These are phyloP conservation scores for Chytridiales sp. DNA, from an alignment of 371 early-diverging fungal species.

Conservation along the genomic window DNA sequence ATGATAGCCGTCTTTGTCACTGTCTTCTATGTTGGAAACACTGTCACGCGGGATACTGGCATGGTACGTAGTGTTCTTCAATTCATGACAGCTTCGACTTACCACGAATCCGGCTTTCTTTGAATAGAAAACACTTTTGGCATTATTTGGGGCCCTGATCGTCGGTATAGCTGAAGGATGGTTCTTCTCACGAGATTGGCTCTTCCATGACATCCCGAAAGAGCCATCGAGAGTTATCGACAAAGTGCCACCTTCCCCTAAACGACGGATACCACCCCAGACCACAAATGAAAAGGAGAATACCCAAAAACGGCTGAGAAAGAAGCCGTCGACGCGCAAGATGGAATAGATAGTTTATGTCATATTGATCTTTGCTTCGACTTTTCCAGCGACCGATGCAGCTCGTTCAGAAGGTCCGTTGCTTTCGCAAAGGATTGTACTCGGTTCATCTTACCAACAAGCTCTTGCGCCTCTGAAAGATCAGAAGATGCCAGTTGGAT, in stretches of 20 bases:
- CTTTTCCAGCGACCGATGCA: too few relatives aligned
- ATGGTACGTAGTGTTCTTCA: constrained; percentile 40
- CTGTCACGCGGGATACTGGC: constrained; percentile 57
- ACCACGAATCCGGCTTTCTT: neutral
- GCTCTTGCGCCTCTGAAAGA: constrained; percentile 17
- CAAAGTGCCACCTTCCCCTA: too few relatives aligned
- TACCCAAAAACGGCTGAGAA: too few relatives aligned
- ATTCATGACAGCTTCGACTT: neutral
- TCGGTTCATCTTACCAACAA: constrained; percentile 18
- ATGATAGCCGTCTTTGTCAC: constrained; percentile 65
- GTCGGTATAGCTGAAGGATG: constrained; percentile 60
- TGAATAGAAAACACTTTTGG: constrained; percentile 54
- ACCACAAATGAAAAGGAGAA: too few relatives aligned
- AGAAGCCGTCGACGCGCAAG: too few relatives aligned
- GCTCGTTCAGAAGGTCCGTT: too few relatives aligned
- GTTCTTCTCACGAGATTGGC: constrained; percentile 45
- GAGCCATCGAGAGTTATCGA: too few relatives aligned
- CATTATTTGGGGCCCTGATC: constrained; percentile 51
- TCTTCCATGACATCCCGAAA: constrained; percentile 22
- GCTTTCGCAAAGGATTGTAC: constrained; percentile 5
- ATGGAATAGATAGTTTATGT: too few relatives aligned
- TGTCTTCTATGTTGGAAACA: constrained; percentile 53
- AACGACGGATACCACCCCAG: too few relatives aligned
- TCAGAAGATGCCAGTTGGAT: constrained; percentile 8
- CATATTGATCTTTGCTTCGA: too few relatives aligned